These are phyloP conservation scores for Eurotiales sp. DNA, from an alignment of 2,329 filamentous ascomycete genomes.

Conservation along the genomic window DNA sequence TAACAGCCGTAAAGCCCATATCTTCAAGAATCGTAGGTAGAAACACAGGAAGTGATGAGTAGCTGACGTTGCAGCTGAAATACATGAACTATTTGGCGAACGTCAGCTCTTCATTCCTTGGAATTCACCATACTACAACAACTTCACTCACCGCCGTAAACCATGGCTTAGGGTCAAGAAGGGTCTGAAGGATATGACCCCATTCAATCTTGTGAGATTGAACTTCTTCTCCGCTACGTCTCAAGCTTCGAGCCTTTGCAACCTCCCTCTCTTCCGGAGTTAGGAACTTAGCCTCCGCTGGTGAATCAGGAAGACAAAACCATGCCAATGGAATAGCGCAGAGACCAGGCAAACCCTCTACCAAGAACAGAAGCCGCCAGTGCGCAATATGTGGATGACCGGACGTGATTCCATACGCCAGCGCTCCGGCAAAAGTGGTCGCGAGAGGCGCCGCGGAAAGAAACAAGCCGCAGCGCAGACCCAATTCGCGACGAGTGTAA, in stretches of 20 bases:
- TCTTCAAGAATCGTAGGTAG: slow-evolving; percentile 59
- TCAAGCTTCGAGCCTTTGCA: slow-evolving; percentile 51
- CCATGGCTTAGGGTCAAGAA: slow-evolving; percentile 48
- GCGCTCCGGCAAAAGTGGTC: slow-evolving; percentile 70
- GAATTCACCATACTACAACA: neutral
- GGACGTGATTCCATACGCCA: slow-evolving; percentile 63
- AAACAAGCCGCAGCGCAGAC: slow-evolving; percentile 55
- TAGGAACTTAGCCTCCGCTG: slow-evolving; percentile 52
- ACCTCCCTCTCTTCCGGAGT: slow-evolving; percentile 56
- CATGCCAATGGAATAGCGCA: slow-evolving; percentile 53
- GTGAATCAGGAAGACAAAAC: slow-evolving; percentile 53
- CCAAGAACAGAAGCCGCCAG: slow-evolving; percentile 64
- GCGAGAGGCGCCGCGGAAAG: slow-evolving; percentile 62
- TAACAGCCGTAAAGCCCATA: slow-evolving; percentile 65
- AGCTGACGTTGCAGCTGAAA: slow-evolving; percentile 62
- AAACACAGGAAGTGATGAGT: slow-evolving; percentile 62
- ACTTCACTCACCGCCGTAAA: slow-evolving; percentile 39
- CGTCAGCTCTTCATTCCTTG: slow-evolving; percentile 1
- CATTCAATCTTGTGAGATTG: slow-evolving; percentile 41
- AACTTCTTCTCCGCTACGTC: slow-evolving; percentile 49
- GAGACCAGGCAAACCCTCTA: slow-evolving; percentile 62
- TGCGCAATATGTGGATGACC: slow-evolving; percentile 54
- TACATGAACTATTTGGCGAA: slow-evolving; percentile 46
- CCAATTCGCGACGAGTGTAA: slow-evolving; percentile 56
- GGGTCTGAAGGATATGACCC: slow-evolving; percentile 45